Base-by-base conservation (phyloP, 2,329 filamentous ascomycete genomes). In the Fusarium sp. region DNA sequence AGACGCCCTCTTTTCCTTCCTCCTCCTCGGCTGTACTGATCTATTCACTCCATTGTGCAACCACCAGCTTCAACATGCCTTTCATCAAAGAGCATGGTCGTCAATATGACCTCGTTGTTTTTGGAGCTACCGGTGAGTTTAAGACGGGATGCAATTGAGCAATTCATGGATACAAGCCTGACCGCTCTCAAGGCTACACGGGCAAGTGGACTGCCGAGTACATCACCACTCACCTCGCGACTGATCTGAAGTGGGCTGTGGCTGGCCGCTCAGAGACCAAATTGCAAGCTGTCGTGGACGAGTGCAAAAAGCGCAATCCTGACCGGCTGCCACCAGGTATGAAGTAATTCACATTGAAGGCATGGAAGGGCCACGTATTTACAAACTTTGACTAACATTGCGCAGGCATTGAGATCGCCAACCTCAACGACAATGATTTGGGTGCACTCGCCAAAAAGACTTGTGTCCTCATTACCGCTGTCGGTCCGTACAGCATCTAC, bases 221-320 rank as follows among this genome's bases (percentile, higher is more conserved):
- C 81, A 92, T 98, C 77, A 87, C 91, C 61, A 87, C 87, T 16
- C 84, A 89, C 73, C 85, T 94, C 1, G 93, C 95, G 0, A 94
- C 92, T 20, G 89, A 94, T 80, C 82, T 97, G 70, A 94, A 91
- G 85, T 98, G 95, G 95, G 95, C 94, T 16, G 86, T 98, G 64
- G 94, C 94, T 53, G 95, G 95, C 33, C 92, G 95, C 29, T 95
- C 93, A n/a, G 85, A 87, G 57, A 84, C 87, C 57, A 98, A 98
- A 81, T 87, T 98, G 6, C 88, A 92, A 74, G 83, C 84, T 44
- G 82, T 98, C 12, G 90, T 91, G 9, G 85, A 90, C 61, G 90
- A 93, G 63, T 87, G 95, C 80, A 90, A 91, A 76, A 80, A 84
- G 65, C 78, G 93, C 67, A 93, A 93, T 79, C 86, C 91, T 3